Evolutionary conservation across 805 yeast genomes (phyloP).

Genomic region (Lipomyces sp.): DNA sequence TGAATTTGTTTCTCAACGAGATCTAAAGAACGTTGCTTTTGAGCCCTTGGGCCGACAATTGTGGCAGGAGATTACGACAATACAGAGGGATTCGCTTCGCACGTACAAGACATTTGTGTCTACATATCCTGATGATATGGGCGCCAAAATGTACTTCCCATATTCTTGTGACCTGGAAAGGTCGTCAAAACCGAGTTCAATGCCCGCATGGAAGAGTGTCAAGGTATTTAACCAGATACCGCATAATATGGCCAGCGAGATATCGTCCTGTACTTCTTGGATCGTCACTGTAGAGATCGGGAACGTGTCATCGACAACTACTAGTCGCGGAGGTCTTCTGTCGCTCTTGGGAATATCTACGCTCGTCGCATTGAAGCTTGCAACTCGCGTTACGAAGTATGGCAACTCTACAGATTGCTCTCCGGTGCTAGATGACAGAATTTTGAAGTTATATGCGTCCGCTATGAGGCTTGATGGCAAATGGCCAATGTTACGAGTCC

Average conservation of each 20-base stretch:
- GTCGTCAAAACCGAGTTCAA: neutral
- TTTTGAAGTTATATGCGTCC: conserved; percentile 4
- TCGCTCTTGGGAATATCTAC: conserved; percentile 2
- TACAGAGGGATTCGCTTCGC: neutral
- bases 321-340: neutral
- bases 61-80: neutral
- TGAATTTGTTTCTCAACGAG: neutral
- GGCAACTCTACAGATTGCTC: neutral
- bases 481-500: conserved; percentile 9
- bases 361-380: conserved; percentile 5
- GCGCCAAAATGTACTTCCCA: neutral
- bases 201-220: neutral
- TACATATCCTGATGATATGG: neutral
- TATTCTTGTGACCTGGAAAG: neutral
- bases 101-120: conserved; percentile 1
- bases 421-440: neutral
- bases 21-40: neutral
- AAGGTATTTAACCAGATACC: neutral
- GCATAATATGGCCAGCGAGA: neutral
- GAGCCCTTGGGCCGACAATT: conserved; percentile 2
- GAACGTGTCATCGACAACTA: neutral
- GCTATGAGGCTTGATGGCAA: conserved; percentile 3
- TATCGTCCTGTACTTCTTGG: neutral
- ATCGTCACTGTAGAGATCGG: conserved; percentile 2
- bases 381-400: neutral